Conservation (phyloP, 768 basidiomycete genomes). For the Hygrocybe punicea region DNA sequence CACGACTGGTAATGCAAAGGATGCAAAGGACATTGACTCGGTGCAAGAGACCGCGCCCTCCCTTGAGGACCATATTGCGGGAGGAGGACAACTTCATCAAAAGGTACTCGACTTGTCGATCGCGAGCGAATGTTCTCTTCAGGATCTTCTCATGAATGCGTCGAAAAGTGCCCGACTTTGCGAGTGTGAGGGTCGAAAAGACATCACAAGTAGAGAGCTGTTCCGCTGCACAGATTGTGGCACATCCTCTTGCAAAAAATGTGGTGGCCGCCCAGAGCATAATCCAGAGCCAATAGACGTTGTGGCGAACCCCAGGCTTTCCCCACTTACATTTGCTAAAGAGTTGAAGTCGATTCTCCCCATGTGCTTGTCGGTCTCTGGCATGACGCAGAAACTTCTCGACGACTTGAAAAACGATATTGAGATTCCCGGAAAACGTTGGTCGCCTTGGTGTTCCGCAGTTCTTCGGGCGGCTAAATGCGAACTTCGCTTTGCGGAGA, state of each 20-base stretch:
- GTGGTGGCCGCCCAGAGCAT: slow-evolving; percentile 90
- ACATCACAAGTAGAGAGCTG: slow-evolving; percentile 64
- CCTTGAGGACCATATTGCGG: slow-evolving; percentile 55
- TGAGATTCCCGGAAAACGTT: slow-evolving; percentile 52
- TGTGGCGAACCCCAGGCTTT: slow-evolving; percentile 52
- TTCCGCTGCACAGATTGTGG: slow-evolving; percentile 74
- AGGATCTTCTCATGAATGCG: slow-evolving; percentile 60
- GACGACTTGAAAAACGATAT: slow-evolving; percentile 44
- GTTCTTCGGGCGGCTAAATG: slow-evolving; percentile 55
- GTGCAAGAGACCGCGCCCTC: slow-evolving; percentile 5
- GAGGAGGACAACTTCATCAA: slow-evolving; percentile 64
- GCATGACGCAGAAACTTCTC: slow-evolving; percentile 50
- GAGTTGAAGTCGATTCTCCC: slow-evolving; percentile 77
- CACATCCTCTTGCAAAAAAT: slow-evolving; percentile 76
- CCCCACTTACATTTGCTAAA: slow-evolving; percentile 71
- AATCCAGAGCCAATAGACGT: slow-evolving; percentile 58
- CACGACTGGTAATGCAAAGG: slow-evolving; percentile 15
- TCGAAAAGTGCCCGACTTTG: slow-evolving; percentile 75
- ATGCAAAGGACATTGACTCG: slow-evolving; percentile 50
- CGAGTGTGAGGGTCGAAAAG: slow-evolving; percentile 84
- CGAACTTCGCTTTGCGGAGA: slow-evolving; percentile 78
- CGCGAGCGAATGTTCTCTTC: slow-evolving; percentile 45
- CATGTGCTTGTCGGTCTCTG: slow-evolving; percentile 70
- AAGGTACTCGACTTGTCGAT: slow-evolving; percentile 68
- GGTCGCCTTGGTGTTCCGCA: slow-evolving; percentile 67